phyloP scores from a whole-genome alignment of 441 rosid genomes.

The Euphorbia neoarborescens region DNA sequence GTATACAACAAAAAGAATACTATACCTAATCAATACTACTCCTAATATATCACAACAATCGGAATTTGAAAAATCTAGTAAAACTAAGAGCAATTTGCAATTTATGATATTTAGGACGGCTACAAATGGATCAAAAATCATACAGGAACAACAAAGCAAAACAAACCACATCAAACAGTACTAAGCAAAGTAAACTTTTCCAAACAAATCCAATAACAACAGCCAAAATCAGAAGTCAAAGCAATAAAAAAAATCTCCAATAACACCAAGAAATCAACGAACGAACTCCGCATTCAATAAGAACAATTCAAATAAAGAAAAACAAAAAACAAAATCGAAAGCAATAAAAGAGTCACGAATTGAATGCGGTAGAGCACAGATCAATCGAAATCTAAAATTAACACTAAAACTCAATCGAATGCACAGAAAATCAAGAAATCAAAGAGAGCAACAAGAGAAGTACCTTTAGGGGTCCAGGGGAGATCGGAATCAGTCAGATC shows the following conservation, averaged over 20 bases:
- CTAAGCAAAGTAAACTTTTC: background rate
- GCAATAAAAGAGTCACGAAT: background rate
- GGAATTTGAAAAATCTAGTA: background rate
- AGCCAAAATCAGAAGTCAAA: background rate
- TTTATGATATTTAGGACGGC: background rate
- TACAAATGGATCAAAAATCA: slow-evolving; percentile 6
- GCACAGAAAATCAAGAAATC: background rate
- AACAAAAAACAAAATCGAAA: background rate
- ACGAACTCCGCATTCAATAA: background rate
- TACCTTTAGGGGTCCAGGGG: slow-evolving; percentile 43
- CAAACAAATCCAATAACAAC: background rate
- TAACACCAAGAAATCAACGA: background rate
- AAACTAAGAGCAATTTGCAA: background rate
- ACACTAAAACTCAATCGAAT: background rate
- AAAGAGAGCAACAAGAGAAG: background rate
- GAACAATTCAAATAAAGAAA: background rate
- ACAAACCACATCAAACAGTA: background rate
- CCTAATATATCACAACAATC: background rate
- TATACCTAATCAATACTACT: background rate
- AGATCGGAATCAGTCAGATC: slow-evolving; percentile 73
- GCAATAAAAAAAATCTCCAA: background rate
- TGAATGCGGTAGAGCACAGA: slow-evolving; percentile 10
- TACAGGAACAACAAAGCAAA: background rate
- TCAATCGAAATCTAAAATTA: slow-evolving; percentile 15
- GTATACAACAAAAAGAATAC: background rate